These are phyloP conservation scores for Cladophialophora immunda DNA, from an alignment of 2,329 filamentous ascomycete genomes.

Conservation along the genomic window DNA sequence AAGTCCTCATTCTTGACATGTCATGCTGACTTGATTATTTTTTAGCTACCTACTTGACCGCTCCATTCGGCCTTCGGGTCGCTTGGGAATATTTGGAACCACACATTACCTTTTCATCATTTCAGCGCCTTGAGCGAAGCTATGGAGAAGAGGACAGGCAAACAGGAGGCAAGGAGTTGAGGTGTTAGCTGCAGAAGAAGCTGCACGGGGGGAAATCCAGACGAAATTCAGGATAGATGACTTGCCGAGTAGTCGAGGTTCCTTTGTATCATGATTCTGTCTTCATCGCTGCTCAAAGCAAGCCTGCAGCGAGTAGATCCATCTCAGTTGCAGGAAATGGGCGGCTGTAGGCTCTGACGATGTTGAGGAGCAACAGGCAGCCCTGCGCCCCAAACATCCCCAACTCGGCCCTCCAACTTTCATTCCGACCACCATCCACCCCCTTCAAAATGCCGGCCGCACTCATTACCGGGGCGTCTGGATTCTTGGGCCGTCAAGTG, in stretches of 20 bases:
- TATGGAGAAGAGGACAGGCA: constrained; percentile 36
- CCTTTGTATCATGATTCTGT: too few relatives aligned
- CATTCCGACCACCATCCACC: background rate
- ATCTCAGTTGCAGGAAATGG: too few relatives aligned
- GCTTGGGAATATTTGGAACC: constrained; percentile 79
- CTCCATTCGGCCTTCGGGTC: constrained; percentile 74
- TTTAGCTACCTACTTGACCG: constrained; percentile 72
- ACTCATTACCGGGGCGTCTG: constrained; percentile 84
- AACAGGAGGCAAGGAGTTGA: background rate
- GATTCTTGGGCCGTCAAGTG: constrained; percentile 82
- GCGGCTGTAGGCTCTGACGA: too few relatives aligned
- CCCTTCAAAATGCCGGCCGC: constrained; percentile 55
- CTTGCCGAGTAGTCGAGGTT: too few relatives aligned
- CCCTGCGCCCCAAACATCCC: background rate
- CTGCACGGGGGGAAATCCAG: background rate
- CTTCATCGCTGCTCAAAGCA: too few relatives aligned
- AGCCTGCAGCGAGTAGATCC: too few relatives aligned
- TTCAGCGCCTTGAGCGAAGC: constrained; percentile 35
- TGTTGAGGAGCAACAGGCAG: too few relatives aligned
- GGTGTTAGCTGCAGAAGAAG: background rate
- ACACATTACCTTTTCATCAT: constrained; percentile 42
- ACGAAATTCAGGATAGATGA: too few relatives aligned
- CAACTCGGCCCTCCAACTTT: constrained; percentile 5
- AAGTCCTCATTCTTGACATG: too few relatives aligned
- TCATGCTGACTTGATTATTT: too few relatives aligned